Evolutionary conservation across 371 early-diverging fungal genomes (phyloP).

Genomic region (Mucor piriformis): DNA sequence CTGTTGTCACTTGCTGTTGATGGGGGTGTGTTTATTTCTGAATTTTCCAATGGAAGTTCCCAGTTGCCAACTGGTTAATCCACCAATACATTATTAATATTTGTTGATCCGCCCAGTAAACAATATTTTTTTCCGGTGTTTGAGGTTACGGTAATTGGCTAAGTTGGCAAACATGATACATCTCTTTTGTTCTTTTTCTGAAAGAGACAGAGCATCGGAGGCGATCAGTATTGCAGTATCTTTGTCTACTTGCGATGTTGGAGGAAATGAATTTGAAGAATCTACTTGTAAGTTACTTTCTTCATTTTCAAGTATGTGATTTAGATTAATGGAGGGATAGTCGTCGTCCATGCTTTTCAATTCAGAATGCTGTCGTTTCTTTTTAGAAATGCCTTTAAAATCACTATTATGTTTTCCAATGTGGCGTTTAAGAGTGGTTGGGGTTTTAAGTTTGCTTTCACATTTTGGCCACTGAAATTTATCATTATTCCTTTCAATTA

Average conservation of each 20-base stretch:
- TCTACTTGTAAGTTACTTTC: constrained; percentile 18
- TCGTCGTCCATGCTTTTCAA: constrained; percentile 9
- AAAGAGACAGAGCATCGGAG: constrained; percentile 19
- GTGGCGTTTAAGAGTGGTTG: constrained; percentile 16
- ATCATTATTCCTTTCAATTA: background rate
- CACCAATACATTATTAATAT: constrained; percentile 15
- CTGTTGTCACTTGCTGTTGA: constrained; percentile 14
- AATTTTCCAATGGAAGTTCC: constrained; percentile 22
- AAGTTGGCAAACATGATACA: constrained; percentile 19
- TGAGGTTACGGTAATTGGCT: constrained; percentile 20
- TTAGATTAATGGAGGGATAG: constrained; percentile 15
- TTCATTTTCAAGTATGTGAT: constrained; percentile 14
- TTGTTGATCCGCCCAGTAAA: constrained; percentile 19
- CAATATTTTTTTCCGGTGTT: constrained; percentile 20
- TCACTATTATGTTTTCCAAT: constrained; percentile 12
- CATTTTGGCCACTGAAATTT: constrained; percentile 17
- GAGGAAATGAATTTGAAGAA: constrained; percentile 19
- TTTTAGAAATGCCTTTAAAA: constrained; percentile 13
- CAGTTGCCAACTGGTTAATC: constrained; percentile 22
- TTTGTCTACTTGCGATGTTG: constrained; percentile 18
- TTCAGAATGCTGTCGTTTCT: constrained; percentile 17
- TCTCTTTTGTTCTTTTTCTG: constrained; percentile 23
- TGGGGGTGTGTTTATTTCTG: background rate
- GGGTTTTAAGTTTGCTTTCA: constrained; percentile 8
- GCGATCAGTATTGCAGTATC: constrained; percentile 17